Evolutionary conservation across 371 early-diverging fungal species (phyloP).

Genomic region (Umbelopsis sp.): DNA sequence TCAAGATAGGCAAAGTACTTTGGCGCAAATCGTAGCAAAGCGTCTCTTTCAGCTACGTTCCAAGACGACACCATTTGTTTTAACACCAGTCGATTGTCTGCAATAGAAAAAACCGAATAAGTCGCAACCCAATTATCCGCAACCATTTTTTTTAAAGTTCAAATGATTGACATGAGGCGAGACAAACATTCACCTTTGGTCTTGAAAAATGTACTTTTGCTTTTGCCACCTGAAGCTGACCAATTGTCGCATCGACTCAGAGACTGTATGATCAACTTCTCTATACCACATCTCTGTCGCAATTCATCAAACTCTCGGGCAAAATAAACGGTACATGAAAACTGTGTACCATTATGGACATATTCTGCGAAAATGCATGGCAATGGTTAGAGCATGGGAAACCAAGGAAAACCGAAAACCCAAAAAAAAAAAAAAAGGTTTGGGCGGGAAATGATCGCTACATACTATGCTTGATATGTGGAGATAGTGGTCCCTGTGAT

Average conservation of each 20-base stretch:
- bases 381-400: not conserved
- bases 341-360: constrained; percentile 69
- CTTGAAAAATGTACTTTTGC: constrained; percentile 64
- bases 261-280: constrained; percentile 75
- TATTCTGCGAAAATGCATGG: constrained; percentile 50
- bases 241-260: constrained; percentile 81
- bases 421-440: not conserved
- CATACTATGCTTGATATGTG: constrained; percentile 49
- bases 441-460: not conserved
- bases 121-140: not conserved
- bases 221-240: constrained; percentile 85
- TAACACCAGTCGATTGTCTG: constrained; percentile 86
- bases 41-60: constrained; percentile 83
- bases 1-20: constrained; percentile 89
- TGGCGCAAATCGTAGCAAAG: constrained; percentile 88
- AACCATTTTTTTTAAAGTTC: too few relatives aligned
- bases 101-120: not conserved
- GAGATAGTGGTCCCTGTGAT: constrained; percentile 25
- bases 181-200: constrained; percentile 51
- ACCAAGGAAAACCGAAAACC: not conserved
- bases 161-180: too few relatives aligned
- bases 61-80: constrained; percentile 83
- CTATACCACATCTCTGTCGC: constrained; percentile 78
- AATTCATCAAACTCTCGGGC: constrained; percentile 87
- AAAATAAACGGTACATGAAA: constrained; percentile 85